These are phyloP conservation scores for Dictyostelium citrinum DNA, from an alignment of 78 protist species.

Conservation along the genomic window DNA sequence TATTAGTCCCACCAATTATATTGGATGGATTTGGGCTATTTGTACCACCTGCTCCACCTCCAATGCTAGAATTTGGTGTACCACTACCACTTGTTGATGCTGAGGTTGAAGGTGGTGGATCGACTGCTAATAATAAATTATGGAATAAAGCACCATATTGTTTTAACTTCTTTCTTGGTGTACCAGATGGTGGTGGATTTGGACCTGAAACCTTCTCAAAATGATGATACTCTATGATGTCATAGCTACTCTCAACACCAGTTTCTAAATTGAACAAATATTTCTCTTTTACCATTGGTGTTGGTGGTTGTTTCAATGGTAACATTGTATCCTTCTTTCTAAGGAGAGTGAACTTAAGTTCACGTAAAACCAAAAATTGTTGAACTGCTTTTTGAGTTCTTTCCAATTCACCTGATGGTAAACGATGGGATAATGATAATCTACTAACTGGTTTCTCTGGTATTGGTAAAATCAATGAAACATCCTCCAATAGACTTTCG, in stretches of 20 bases:
- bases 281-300: conserved; percentile 37
- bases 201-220: not conserved
- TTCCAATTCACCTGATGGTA: conserved; percentile 81
- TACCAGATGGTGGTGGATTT: not conserved
- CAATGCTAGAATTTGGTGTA: not conserved
- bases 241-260: conserved; percentile 1
- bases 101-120: not conserved
- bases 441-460: conserved; percentile 60
- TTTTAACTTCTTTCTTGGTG: conserved; percentile 27
- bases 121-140: conserved; percentile 37
- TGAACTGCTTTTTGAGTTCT: conserved; percentile 79
- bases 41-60: not conserved
- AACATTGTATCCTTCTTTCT: conserved; percentile 45
- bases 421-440: conserved; percentile 33
- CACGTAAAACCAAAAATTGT: conserved; percentile 69
- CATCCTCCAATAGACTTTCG: conserved; percentile 44
- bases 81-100: not conserved
- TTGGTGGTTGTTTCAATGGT: conserved; percentile 67
- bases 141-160: conserved; percentile 41
- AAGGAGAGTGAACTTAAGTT: conserved; percentile 58
- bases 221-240: conserved; percentile 41
- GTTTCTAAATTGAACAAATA: conserved; percentile 36
- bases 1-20: not conserved
- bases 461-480: conserved; percentile 55
- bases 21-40: not conserved